Percentiles rank a stretch among this genome's conserved stretches.
phyloP scores from a whole-genome alignment of 495 filamentous ascomycete species.

The Lineolata rhizophorae region DNA sequence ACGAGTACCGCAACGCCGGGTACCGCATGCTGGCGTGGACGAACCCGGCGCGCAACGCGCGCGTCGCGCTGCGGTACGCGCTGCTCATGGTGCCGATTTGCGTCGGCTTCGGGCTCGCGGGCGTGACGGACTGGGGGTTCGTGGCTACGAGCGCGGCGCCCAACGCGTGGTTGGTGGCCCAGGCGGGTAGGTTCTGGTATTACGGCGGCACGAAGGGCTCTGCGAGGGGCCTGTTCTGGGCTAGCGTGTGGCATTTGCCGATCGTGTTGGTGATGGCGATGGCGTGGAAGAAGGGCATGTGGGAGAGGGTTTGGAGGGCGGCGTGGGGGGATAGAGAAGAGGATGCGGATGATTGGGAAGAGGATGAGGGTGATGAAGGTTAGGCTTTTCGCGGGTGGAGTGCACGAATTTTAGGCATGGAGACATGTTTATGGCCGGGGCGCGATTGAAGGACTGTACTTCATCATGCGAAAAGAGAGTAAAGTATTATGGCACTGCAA shows the following conservation, averaged over 20 bases:
- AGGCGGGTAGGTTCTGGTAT: slow-evolving; percentile 68
- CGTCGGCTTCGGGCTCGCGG: slow-evolving; percentile 52
- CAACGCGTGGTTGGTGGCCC: slow-evolving; percentile 67
- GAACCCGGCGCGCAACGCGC: slow-evolving; percentile 59
- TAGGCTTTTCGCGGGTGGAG: too few relatives aligned
- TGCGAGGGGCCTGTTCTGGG: slow-evolving; percentile 83
- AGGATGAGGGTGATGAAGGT: slow-evolving; percentile 20
- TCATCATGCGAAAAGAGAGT: too few relatives aligned
- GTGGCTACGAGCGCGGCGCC: slow-evolving; percentile 57
- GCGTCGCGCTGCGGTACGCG: slow-evolving; percentile 78
- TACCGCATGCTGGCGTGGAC: slow-evolving; percentile 83
- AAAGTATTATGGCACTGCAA: too few relatives aligned
- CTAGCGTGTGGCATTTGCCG: slow-evolving; percentile 90
- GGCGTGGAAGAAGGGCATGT: slow-evolving; percentile 84
- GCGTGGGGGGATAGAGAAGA: slow-evolving; percentile 30
- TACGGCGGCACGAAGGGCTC: slow-evolving; percentile 56
- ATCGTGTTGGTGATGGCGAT: slow-evolving; percentile 80
- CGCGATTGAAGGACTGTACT: too few relatives aligned
- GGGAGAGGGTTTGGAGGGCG: slow-evolving; percentile 61
- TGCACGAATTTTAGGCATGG: too few relatives aligned
- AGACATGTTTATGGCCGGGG: too few relatives aligned
- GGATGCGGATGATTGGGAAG: slow-evolving; percentile 19
- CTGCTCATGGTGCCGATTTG: slow-evolving; percentile 76
- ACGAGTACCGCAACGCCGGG: slow-evolving; percentile 75
- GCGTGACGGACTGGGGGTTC: slow-evolving; percentile 78